A percentile compares a stretch with the other conserved stretches of the same genome.
These are phyloP conservation scores for Fusarium tricinctum DNA, from an alignment of 2,329 filamentous ascomycete species.

Conservation along the genomic window DNA sequence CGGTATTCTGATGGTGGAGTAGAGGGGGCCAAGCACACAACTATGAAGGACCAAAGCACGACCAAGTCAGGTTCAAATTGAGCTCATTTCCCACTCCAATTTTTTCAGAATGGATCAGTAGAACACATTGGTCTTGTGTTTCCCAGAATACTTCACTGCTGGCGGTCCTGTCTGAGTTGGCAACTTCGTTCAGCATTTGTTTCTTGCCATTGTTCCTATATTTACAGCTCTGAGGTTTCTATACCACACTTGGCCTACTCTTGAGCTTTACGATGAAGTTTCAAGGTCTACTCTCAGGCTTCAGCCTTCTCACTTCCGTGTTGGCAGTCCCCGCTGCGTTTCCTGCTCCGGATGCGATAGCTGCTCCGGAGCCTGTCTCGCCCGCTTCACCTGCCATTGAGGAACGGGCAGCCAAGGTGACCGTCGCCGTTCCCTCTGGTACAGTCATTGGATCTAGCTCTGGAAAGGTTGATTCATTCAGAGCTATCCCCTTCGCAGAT, in stretches of 20 bases:
- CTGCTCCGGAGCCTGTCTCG: background rate
- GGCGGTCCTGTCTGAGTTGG: constrained; percentile 2
- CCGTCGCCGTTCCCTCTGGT: constrained; percentile 68
- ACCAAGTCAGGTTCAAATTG: constrained; percentile 41
- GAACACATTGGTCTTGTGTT: background rate
- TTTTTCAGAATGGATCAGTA: constrained; percentile 22
- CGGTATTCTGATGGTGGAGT: background rate
- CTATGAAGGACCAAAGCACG: background rate
- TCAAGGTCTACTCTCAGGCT: constrained; percentile 24
- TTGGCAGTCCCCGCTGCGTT: constrained; percentile 41
- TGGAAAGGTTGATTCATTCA: constrained; percentile 74
- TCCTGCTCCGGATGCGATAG: constrained; percentile 28
- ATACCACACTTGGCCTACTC: background rate
- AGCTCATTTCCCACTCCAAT: constrained; percentile 27
- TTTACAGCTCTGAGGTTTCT: background rate
- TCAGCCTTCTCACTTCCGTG: constrained; percentile 36
- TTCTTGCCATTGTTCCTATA: background rate
- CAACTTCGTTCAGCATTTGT: constrained; percentile 11
- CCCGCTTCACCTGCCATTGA: constrained; percentile 52
- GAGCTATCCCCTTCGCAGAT: constrained; percentile 81
- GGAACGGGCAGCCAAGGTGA: constrained; percentile 62
- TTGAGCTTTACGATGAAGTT: constrained; percentile 39
- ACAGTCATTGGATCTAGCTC: constrained; percentile 66
- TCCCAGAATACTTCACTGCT: background rate
- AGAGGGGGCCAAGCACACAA: background rate